Evolutionary conservation across 495 filamentous ascomycete species (phyloP), one percentile per base, ranked within the genome.

Genomic region (Cercophora samala): DNA sequence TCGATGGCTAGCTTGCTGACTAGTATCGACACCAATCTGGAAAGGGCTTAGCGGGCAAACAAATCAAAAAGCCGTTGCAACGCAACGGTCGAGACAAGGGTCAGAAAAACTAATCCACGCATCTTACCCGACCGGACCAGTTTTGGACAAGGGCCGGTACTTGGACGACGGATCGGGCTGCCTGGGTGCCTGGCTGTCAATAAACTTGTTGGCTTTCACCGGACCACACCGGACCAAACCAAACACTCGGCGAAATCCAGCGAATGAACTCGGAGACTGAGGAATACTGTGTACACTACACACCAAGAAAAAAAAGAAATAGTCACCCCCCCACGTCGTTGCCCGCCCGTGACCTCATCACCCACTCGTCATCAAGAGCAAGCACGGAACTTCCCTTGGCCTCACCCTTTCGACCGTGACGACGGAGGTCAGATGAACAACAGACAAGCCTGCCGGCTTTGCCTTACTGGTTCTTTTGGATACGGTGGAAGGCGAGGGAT

Each of bases 41-140:
- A 60, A 60, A 60, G 17, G 58, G 21, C 5, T 23, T 60, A 32
- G 58, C 17, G 5, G 54, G n/a, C 5, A 56, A 5, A 56, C 17
- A 0, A 29, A 29, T 60, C 17, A 18, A 60, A 24, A 60, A 56
- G 53, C 53, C 53, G 53, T 56, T 56, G 53, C 53, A 56, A 56
- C 53, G 19, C 53, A 56, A 56, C 53, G 53, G 53, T 56, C 53
- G 11, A 56, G 22, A 56, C 37, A 46, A 46, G 37, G 37, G 37
- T 13, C 13, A 46, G 37, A 46, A 46, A 46, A 46, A 46, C 37
- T 46, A 46, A n/a, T n/a, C n/a, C n/a, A n/a, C n/a, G 37, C 37
- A 56, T 23, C 53, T 56, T 56, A 56, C 53, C 52, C 53, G 53
- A 56, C 53, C 22, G 37, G 15, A 46, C 37, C 37, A 46, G 13